A percentile compares a stretch with the other conserved stretches of the same genome.
Conservation (phyloP, 164 flowering plant species). For the Liriodendron chinense region DNA sequence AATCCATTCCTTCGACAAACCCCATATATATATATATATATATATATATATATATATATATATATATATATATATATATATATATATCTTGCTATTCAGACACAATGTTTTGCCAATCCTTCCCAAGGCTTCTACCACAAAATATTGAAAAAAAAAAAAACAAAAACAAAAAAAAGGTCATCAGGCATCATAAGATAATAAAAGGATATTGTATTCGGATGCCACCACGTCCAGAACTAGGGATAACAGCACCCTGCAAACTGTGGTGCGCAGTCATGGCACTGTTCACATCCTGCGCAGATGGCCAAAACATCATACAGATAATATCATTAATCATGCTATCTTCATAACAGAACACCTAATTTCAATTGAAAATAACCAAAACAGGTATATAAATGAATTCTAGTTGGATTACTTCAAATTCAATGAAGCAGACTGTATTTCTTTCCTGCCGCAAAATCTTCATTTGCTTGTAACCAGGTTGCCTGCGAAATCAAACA, state of each 20-base stretch:
- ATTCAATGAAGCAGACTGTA: constrained; percentile 98
- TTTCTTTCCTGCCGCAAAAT: constrained; percentile 93
- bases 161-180: too few species aligned
- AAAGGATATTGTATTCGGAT: constrained; percentile 99
- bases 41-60: too few species aligned
- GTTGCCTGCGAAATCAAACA: constrained; percentile 54
- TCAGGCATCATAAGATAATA: background rate
- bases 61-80: too few species aligned
- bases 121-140: background rate
- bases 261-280: constrained; percentile 88
- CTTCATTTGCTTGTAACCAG: constrained; percentile 98
- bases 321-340: background rate
- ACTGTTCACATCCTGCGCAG: constrained; percentile 78
- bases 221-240: constrained; percentile 98
- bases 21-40: too few species aligned
- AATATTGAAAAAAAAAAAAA: too few species aligned
- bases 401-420: constrained; percentile 57
- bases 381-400: too few species aligned
- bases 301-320: constrained; percentile 1
- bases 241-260: constrained; percentile 94
- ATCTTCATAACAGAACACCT: background rate
- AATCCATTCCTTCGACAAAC: too few species aligned
- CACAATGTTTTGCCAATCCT: too few species aligned
- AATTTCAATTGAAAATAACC: background rate
- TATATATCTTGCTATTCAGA: too few species aligned